phyloP scores from a whole-genome alignment of 805 yeast genomes.

The Barnettozyma populi region DNA sequence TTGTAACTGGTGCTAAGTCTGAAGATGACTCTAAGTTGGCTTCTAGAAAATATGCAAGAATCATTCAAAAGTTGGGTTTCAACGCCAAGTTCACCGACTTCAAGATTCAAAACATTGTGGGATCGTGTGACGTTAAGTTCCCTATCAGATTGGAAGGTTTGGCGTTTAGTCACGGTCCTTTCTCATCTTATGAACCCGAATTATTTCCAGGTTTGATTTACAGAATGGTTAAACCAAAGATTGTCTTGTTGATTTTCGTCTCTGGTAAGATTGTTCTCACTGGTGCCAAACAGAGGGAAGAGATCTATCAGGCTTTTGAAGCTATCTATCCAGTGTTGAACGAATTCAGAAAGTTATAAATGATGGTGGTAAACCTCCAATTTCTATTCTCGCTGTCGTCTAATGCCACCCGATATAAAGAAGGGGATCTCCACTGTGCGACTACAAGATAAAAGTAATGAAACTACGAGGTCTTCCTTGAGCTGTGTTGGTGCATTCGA shows the following conservation, averaged over 20 bases:
- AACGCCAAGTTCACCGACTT: slow-evolving; percentile 97
- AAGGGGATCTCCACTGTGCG: not conserved
- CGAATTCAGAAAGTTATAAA: slow-evolving; percentile 78
- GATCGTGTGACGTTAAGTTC: slow-evolving; percentile 97
- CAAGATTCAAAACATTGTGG: slow-evolving; percentile 96
- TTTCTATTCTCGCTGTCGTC: not conserved
- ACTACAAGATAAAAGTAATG: not conserved
- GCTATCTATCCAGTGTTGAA: slow-evolving; percentile 97
- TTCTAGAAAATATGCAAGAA: slow-evolving; percentile 95
- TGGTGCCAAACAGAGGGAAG: slow-evolving; percentile 98
- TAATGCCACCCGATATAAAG: not conserved
- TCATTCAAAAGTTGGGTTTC: slow-evolving; percentile 95
- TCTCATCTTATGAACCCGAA: slow-evolving; percentile 98
- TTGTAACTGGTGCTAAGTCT: slow-evolving; percentile 97
- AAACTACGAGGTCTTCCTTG: not conserved
- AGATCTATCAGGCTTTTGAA: slow-evolving; percentile 96
- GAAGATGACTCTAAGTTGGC: slow-evolving; percentile 99
- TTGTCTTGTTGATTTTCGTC: slow-evolving; percentile 90
- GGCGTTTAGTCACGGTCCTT: slow-evolving; percentile 97
- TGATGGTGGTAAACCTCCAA: not conserved
- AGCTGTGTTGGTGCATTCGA: not conserved
- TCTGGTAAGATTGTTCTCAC: slow-evolving; percentile 96
- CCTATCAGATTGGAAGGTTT: slow-evolving; percentile 96
- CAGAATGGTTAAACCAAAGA: slow-evolving; percentile 99
- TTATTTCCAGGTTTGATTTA: slow-evolving; percentile 96